Evolutionary conservation across 2,329 filamentous ascomycete species (phyloP).

Genomic region (Zasmidium angulare): DNA sequence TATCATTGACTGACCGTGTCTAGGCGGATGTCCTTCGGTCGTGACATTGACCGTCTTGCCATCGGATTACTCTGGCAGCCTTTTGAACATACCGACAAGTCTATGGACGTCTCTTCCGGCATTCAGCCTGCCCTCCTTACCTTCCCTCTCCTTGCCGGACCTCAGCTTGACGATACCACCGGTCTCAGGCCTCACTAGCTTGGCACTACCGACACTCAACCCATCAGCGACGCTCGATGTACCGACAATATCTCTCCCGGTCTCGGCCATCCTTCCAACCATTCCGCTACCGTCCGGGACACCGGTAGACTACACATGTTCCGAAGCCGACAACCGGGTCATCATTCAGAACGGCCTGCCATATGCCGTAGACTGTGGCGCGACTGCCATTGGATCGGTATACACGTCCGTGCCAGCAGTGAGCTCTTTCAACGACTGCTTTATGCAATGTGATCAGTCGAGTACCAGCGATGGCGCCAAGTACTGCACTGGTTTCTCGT

Average conservation of each 20-base stretch:
- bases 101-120: constrained; percentile 3
- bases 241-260: neutral
- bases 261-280: neutral
- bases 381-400: constrained; percentile 14
- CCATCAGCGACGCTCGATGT: constrained; percentile 5
- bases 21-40: constrained; percentile 1
- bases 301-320: constrained; percentile 18
- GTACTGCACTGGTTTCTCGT: constrained; percentile 28
- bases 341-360: constrained; percentile 22
- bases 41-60: constrained; percentile 4
- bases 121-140: neutral
- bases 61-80: neutral
- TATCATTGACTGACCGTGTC: neutral
- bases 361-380: constrained; percentile 24
- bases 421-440: constrained; percentile 26
- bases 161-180: neutral
- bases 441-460: constrained; percentile 20
- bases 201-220: neutral
- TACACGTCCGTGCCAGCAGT: constrained; percentile 14
- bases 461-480: constrained; percentile 16
- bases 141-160: neutral
- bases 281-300: constrained; percentile 12
- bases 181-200: neutral
- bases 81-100: neutral
- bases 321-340: constrained; percentile 18